These are phyloP conservation scores for Lithohypha guttulata DNA, from an alignment of 2,329 filamentous ascomycete species.

Conservation along the genomic window DNA sequence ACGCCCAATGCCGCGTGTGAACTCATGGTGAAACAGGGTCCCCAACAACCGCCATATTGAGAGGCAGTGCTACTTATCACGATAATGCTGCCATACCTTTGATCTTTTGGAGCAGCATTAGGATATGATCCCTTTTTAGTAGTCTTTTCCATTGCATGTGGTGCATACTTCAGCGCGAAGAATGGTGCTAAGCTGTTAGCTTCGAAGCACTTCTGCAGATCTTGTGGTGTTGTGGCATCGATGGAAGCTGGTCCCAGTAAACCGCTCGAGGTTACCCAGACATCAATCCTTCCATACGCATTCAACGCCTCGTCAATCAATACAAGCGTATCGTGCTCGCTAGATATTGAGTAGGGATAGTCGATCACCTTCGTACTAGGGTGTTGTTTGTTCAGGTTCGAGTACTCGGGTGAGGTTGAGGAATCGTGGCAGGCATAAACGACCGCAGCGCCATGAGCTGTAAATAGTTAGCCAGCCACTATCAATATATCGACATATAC, in stretches of 20 bases:
- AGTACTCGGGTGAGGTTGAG: constrained; percentile 25
- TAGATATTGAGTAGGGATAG: constrained; percentile 49
- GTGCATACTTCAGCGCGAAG: constrained; percentile 54
- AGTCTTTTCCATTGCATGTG: constrained; percentile 52
- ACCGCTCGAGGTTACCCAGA: constrained; percentile 50
- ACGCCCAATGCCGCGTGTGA: constrained; percentile 52
- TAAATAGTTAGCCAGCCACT: too few species aligned
- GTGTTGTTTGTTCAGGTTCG: constrained; percentile 32
- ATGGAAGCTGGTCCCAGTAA: constrained; percentile 49
- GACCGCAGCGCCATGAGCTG: constrained; percentile 53
- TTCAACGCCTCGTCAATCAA: constrained; percentile 56
- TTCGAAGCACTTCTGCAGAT: constrained; percentile 49
- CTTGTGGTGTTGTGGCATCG: constrained; percentile 44
- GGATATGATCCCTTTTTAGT: constrained; percentile 44
- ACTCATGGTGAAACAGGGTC: constrained; percentile 50
- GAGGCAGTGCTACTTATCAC: constrained; percentile 50
- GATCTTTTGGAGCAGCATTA: constrained; percentile 51
- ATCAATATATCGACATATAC: too few species aligned
- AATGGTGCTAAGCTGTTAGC: constrained; percentile 52
- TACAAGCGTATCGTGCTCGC: constrained; percentile 49
- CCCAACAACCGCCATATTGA: constrained; percentile 49
- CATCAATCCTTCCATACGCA: constrained; percentile 47
- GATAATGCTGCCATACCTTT: constrained; percentile 51
- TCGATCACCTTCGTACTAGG: constrained; percentile 52
- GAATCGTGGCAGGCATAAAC: constrained; percentile 38